Evolutionary conservation across 768 basidiomycete species (phyloP), one percentile per base, ranked within the genome.

Genomic region (Tephrocybe rancida): DNA sequence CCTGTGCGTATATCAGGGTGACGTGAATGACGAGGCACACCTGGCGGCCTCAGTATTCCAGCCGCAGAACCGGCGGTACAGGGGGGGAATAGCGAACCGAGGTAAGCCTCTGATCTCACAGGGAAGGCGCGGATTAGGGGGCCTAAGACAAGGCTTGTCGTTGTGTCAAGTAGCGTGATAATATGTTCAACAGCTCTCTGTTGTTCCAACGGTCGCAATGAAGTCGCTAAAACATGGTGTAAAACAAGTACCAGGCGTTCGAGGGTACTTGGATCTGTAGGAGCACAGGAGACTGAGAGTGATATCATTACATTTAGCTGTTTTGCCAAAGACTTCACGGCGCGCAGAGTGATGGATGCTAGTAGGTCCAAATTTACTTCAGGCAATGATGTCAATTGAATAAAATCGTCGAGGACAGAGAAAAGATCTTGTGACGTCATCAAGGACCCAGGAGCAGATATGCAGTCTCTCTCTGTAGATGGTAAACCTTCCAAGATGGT

Each of bases 351-450:
- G 14, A 62, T 65, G 26, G 70, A 65, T 18, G 68, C 35, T 27
- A 74, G 61, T 6, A 67, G 55, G 3, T 56, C 58, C 43, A 55
- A 49, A 39, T 66, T 65, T 45, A 64, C 56, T 18, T 56, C 55
- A 45, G 67, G 60, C 14, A 66, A 48, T 26, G 67, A 59, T 21
- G 59, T 61, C 27, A 73, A 56, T 45, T 64, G 68, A 27, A 64
- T 54, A 39, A 73, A 68, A 22, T 61, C 58, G 30, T 72, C 67
- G 53, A 75, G 53, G 21, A 59, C 50, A 27, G 65, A 59, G 44
- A 73, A 63, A 18, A 71, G 49, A 30, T 61, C 64, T 21, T 63
- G 53, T 18, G 57, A 44, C 18, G 44, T 53, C 9, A 37, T 7
- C 11, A 37, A 5, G 5, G 35, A 5, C 4, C 11, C 10, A 5